These are phyloP conservation scores for Solanum chacoense DNA, from an alignment of 305 asterid species.

Conservation along the genomic window DNA sequence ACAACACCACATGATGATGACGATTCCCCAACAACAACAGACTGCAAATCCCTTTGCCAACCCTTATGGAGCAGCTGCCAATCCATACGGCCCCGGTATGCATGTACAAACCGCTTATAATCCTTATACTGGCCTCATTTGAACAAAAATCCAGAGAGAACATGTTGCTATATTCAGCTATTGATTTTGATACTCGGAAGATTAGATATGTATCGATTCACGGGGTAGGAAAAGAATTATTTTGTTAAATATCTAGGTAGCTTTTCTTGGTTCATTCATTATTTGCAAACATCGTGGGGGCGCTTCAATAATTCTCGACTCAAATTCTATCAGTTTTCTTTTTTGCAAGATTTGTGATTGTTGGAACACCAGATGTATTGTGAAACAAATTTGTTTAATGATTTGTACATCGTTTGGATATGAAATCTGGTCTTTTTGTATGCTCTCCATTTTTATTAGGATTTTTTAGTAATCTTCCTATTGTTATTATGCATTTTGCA, in stretches of 20 bases:
- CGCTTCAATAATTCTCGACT: constrained; percentile 16
- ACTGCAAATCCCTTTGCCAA: constrained; percentile 57
- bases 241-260: constrained; percentile 37
- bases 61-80: constrained; percentile 35
- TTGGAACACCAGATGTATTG: too few species aligned
- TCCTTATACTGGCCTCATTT: constrained; percentile 69
- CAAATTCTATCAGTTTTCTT: constrained; percentile 1
- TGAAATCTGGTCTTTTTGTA: not conserved
- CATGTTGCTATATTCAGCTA: constrained; percentile 6
- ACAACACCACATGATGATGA: constrained; percentile 38
- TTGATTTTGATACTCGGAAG: constrained; percentile 13
- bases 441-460: not conserved
- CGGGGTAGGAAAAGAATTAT: constrained; percentile 34
- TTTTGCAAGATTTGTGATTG: too few species aligned
- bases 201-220: constrained; percentile 36
- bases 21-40: constrained; percentile 37
- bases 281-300: constrained; percentile 11
- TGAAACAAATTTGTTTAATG: too few species aligned
- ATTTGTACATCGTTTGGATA: too few species aligned
- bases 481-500: not conserved
- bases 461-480: not conserved
- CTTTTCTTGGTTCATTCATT: constrained; percentile 18
- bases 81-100: constrained; percentile 52
- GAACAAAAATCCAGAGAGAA: constrained; percentile 1
- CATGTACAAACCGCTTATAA: constrained; percentile 51